Percentiles rank a stretch among this genome's conserved stretches.
phyloP scores from a whole-genome alignment of 2,329 filamentous ascomycete species.

The Orbilia brochopaga region DNA sequence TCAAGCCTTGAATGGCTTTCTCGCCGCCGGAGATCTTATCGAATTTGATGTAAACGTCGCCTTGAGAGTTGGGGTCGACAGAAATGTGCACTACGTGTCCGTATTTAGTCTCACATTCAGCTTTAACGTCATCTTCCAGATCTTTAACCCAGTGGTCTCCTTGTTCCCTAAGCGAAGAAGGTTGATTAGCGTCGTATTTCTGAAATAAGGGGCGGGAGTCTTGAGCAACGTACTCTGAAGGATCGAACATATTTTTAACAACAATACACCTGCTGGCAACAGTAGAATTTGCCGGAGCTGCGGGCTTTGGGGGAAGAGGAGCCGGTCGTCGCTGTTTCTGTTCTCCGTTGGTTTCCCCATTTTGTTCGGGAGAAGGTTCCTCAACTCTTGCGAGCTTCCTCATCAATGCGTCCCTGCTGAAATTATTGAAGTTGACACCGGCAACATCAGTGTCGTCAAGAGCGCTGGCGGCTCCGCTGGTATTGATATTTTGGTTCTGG shows the following conservation, averaged over 20 bases:
- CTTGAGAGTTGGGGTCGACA: constrained; percentile 88
- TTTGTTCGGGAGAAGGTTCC: constrained; percentile 71
- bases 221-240: constrained; percentile 74
- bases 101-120: constrained; percentile 93
- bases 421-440: constrained; percentile 99
- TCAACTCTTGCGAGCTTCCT: constrained; percentile 96
- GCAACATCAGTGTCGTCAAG: constrained; percentile 97
- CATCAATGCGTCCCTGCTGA: constrained; percentile 98
- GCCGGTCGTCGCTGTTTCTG: constrained; percentile 30
- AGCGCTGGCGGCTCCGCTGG: constrained; percentile 75
- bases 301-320: constrained; percentile 40
- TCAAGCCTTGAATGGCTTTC: constrained; percentile 96
- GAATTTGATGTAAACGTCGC: constrained; percentile 98
- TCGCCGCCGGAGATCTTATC: constrained; percentile 92
- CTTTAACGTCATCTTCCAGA: constrained; percentile 88
- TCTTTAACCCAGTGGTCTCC: constrained; percentile 89
- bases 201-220: constrained; percentile 42
- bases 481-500: constrained; percentile 77
- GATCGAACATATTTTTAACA: constrained; percentile 93
- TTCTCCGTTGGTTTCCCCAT: constrained; percentile 55
- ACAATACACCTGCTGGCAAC: constrained; percentile 93
- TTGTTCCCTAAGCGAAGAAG: constrained; percentile 69
- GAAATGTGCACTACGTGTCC: constrained; percentile 97
- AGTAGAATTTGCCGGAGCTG: constrained; percentile 65
- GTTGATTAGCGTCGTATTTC: constrained; percentile 56